These are phyloP conservation scores for Fusarium circinatum DNA, from an alignment of 2,329 filamentous ascomycete species.

Conservation along the genomic window DNA sequence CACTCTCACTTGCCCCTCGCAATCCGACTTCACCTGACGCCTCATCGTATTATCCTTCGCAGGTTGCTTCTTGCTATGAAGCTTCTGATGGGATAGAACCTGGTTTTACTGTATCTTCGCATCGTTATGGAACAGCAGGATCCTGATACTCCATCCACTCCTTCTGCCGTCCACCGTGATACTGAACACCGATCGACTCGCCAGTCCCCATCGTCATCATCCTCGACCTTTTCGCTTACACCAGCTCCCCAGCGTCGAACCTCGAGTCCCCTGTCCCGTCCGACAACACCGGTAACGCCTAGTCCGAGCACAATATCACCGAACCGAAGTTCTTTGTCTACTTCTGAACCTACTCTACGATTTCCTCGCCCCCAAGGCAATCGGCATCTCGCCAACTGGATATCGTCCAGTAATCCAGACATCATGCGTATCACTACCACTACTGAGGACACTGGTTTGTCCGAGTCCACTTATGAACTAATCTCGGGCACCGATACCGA, in stretches of 20 bases:
- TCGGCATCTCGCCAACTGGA: constrained; percentile 67
- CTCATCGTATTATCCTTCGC: constrained; percentile 34
- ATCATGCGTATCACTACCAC: constrained; percentile 61
- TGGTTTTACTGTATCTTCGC: constrained; percentile 46
- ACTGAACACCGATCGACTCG: constrained; percentile 46
- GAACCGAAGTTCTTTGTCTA: constrained; percentile 44
- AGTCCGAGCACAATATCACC: background rate
- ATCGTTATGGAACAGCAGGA: constrained; percentile 65
- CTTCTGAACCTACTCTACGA: constrained; percentile 62
- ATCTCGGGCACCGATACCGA: constrained; percentile 64
- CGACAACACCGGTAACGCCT: constrained; percentile 31
- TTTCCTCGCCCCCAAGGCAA: constrained; percentile 68
- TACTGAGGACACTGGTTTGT: constrained; percentile 61
- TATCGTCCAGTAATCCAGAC: constrained; percentile 66
- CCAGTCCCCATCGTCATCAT: constrained; percentile 31
- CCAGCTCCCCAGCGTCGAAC: constrained; percentile 32
- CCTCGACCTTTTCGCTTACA: constrained; percentile 38
- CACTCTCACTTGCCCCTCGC: constrained; percentile 39
- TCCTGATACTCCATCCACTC: constrained; percentile 41
- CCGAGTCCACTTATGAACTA: constrained; percentile 68
- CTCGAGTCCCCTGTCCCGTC: constrained; percentile 23
- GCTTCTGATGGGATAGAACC: constrained; percentile 43
- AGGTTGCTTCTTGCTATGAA: constrained; percentile 37
- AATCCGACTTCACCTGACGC: constrained; percentile 37
- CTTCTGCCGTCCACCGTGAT: constrained; percentile 44